Evolutionary conservation across 2,329 filamentous ascomycete species (phyloP), one percentile per base, ranked within the genome.

Genomic region (Sclerotinia borealis): DNA sequence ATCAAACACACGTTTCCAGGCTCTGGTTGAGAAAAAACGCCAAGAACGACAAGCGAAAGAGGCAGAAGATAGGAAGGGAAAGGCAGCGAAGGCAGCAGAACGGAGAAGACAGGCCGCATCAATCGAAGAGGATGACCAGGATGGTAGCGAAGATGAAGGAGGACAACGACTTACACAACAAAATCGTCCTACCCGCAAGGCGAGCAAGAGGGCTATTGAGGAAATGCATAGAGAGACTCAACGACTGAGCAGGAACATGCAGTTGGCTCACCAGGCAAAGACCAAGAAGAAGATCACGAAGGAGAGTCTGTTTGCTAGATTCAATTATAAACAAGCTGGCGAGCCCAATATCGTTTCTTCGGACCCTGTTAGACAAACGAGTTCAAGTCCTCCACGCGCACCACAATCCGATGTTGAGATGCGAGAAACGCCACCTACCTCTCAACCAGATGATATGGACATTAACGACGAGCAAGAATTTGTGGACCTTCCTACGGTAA

Each of bases 201-300:
- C 95, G 0, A 93, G 93, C 79, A 98, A 93, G 78, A 97, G 92
- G 77, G 95, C 95, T 0, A 75, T 97, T 48, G 91, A 97, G 73
- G 93, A 98, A 69, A 97, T 99, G 89, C 89, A 90, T 70, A 85
- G 92, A 64, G 95, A 99, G 76, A 97, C 93, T 1, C 95, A 99
- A 78, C 86, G 95, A 36, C 85, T 99, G 78, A 88, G 85, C 69
- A 85, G 95, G 68, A 96, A 90, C 73, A 90, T 96, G 85, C 93
- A 98, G 75, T 83, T 99, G 55, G 86, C 90, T 1, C 93, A 98
- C 75, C 88, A 96, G 73, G 90, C 91, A 29, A 91, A 88, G 77
- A 96, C 92, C 1, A 93, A 90, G 76, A 98, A 95, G 80, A 96
- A 92, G 78, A 90, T 96, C 68, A 87, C 88, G 8, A 95, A 93